phyloP scores from a whole-genome alignment of 495 filamentous ascomycete genomes.

The Cercophora samala region DNA sequence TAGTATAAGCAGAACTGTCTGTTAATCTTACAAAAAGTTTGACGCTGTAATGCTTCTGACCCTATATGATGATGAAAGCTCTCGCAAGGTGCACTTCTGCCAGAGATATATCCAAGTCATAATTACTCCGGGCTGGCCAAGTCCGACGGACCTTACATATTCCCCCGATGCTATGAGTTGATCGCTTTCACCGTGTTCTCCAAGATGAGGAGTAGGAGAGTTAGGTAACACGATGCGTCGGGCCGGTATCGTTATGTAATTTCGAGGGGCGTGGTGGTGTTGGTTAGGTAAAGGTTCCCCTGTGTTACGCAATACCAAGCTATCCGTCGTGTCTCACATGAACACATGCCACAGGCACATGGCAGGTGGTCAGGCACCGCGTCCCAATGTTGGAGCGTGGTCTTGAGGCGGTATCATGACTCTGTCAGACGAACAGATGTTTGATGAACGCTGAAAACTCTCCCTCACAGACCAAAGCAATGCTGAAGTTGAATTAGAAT shows the following conservation, averaged over 20 bases:
- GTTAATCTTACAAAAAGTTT: too few relatives aligned
- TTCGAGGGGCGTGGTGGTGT: not conserved
- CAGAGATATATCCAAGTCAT: too few relatives aligned
- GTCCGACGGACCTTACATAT: not conserved
- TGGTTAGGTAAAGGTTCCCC: constrained; percentile 1
- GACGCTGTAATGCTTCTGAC: too few relatives aligned
- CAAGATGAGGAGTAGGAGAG: not conserved
- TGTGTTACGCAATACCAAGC: constrained; percentile 7
- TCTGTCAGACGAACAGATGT: not conserved
- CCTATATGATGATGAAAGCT: too few relatives aligned
- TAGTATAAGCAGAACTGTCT: too few relatives aligned
- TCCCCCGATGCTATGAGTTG: not conserved
- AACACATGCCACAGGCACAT: not conserved
- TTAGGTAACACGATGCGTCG: not conserved
- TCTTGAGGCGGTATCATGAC: not conserved
- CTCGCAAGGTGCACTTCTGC: too few relatives aligned
- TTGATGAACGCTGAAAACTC: not conserved
- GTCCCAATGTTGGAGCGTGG: not conserved
- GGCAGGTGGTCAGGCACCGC: not conserved
- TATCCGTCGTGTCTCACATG: not conserved
- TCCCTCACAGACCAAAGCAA: not conserved
- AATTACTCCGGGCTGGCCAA: not conserved
- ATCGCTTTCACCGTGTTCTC: not conserved
- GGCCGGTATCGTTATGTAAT: constrained; percentile 5
- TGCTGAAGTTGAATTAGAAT: not conserved